Evolutionary conservation across 2,329 filamentous ascomycete species (phyloP), one percentile per base, ranked within the genome.

Genomic region (Chalaropsis thielavioides): DNA sequence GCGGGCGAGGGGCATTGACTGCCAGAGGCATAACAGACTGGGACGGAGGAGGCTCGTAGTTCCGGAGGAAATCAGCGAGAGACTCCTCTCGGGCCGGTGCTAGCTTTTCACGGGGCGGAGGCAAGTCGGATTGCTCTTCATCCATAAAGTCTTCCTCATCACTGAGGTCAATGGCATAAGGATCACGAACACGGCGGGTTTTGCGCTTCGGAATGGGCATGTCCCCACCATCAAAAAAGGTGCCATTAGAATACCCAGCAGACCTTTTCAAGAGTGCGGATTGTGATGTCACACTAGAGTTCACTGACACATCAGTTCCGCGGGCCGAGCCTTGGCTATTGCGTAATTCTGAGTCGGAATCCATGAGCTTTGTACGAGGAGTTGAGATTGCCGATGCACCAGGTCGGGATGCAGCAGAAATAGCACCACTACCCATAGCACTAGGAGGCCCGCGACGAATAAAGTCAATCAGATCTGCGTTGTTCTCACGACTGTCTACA

Each of bases 401-500:
- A 0, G 82, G 86, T 64, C 90, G 82, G 78, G 95, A 95, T 0
- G 91, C 90, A 10, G 91, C 90, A 51, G 90, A 88, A 68, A 95
- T 94, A 27, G 89, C 85, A 66, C 85, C 88, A 68, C 82, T 82
- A 31, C 59, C 66, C 31, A 80, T 80, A 56, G 77, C 73, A 67
- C 77, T 81, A 0, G 89, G 87, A 2, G 91, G 91, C 0, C 92
- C 92, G 72, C 90, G 86, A 58, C 92, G 86, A 69, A 99, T 95
- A 73, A 99, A 97, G 72, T 97, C 92, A 69, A 96, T 96, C 66
- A 99, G 77, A 67, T 96, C 94, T 13, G 89, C 88, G 65, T 86
- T 95, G 69, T 86, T 86, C 62, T 84, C 83, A 62, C 79, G 80
- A 66, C 77, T 77, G 61, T 85, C 80, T 17, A 84, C 80, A 51